Base-by-base conservation (phyloP, 2,329 filamentous ascomycete genomes). In the Pseudogymnoascus sp. region DNA sequence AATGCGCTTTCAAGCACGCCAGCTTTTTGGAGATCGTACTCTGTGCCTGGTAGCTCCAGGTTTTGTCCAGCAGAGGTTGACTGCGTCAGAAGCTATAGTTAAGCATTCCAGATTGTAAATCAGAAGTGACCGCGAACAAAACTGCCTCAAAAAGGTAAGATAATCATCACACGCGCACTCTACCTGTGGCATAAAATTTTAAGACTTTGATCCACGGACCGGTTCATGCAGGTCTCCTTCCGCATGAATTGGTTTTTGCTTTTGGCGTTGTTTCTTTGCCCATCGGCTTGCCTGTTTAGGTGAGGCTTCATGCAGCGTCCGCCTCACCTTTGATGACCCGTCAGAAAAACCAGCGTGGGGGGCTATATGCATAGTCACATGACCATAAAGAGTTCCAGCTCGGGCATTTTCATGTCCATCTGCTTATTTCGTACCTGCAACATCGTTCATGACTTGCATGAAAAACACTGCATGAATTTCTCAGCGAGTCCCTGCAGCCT, bases 341-440 rank as follows among this genome's bases (percentile, higher is more conserved):
- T 52, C 45, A 52, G 15, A 52, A 52, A 52, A 25, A 27, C n/a
- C 45, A 33, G 45, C 45, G 45, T 33, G 45, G 45, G 45, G 45
- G n/a, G 7, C 4, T 1, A 55, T n/a, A 55, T 27, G 5, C 6
- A 55, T 6, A 18, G 15, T 55, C 48, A 55, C 48, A 55, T 55
- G 48, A 55, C 29, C 8, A 5, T 31, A 55, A 55, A 55, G 15
- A 33, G 48, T 33, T 55, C 48, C 48, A 12, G 48, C 29, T 55
- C 45, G 45, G 27, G 45, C 3, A 55, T 55, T 55, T 25, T 55
- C 27, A 55, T 33, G 15, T 15, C 15, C n/a, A 5, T 29, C 48
- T 55, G 48, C 48, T 55, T 55, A 55, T 55, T 55, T n/a, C n/a
- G 48, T 55, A 33, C 48, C 48, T 55, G 48, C 48, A 55, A 55